phyloP scores from a whole-genome alignment of 257 asterid genomes.

The Nicotiana knightiana region DNA sequence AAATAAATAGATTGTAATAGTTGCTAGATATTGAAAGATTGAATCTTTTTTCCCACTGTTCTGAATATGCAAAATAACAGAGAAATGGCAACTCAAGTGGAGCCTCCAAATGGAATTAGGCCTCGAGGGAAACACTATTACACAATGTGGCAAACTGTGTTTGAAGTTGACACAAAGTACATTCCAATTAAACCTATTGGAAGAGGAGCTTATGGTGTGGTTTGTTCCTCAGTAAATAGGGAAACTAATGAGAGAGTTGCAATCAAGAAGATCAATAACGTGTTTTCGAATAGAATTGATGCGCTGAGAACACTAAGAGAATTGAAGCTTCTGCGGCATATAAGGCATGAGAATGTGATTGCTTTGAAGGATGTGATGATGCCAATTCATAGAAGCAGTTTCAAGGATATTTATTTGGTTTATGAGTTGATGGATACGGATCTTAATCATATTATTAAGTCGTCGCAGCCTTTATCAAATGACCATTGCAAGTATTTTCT shows the following conservation, averaged over 20 bases:
- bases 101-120: slow-evolving; percentile 28
- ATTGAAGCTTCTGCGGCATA: slow-evolving; percentile 30
- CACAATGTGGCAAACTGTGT: slow-evolving; percentile 39
- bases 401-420: slow-evolving; percentile 41
- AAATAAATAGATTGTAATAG: background rate
- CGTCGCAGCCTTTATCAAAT: slow-evolving; percentile 33
- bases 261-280: slow-evolving; percentile 36
- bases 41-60: background rate
- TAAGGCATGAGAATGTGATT: slow-evolving; percentile 39
- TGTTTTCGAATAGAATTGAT: slow-evolving; percentile 33
- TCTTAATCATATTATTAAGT: slow-evolving; percentile 42
- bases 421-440: slow-evolving; percentile 48
- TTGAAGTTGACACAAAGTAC: slow-evolving; percentile 39
- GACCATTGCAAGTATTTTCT: slow-evolving; percentile 43
- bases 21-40: background rate
- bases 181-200: slow-evolving; percentile 41
- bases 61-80: slow-evolving; percentile 11
- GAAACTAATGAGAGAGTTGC: slow-evolving; percentile 43
- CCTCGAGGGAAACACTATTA: slow-evolving; percentile 34
- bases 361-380: slow-evolving; percentile 44
- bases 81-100: slow-evolving; percentile 30
- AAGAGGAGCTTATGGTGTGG: slow-evolving; percentile 43
- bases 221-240: slow-evolving; percentile 37
- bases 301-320: slow-evolving; percentile 45
- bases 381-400: slow-evolving; percentile 27